phyloP scores from a whole-genome alignment of 306 rosid species.

The Comarum palustre region DNA sequence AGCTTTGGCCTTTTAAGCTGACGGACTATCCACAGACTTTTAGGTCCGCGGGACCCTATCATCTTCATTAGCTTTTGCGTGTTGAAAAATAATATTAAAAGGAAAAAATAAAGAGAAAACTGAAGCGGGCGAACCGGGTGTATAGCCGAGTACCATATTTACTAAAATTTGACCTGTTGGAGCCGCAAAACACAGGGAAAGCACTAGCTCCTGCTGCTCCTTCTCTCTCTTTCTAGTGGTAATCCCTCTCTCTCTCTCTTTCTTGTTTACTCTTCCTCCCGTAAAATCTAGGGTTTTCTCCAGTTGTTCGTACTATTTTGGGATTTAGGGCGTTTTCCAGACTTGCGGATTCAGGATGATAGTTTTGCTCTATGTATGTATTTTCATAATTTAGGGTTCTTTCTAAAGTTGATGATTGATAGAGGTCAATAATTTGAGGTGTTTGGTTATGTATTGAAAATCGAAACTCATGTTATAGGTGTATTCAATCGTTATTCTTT shows the following conservation, averaged over 20 bases:
- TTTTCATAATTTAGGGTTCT: neutral
- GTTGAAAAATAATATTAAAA: no score
- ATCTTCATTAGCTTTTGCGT: no score
- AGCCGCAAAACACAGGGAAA: no score
- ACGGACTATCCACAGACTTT: no score
- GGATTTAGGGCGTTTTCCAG: neutral
- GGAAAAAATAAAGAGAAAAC: no score
- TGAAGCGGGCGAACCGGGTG: neutral
- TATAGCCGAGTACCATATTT: neutral
- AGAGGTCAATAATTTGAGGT: neutral
- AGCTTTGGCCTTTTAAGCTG: no score
- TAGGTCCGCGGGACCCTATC: no score
- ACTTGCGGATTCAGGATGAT: neutral
- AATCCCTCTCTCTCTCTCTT: neutral
- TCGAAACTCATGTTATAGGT: no score
- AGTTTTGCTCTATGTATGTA: neutral
- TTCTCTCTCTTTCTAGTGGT: neutral
- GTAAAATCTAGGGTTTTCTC: neutral
- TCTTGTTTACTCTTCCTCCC: neutral
- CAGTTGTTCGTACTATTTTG: neutral
- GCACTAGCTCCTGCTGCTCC: neutral
- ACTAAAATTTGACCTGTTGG: neutral
- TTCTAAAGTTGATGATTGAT: neutral
- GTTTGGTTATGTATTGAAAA: neutral
- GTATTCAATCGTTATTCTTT: neutral